Conservation (phyloP, 148 eudicot species). For the Pharnaceum exiguum region DNA sequence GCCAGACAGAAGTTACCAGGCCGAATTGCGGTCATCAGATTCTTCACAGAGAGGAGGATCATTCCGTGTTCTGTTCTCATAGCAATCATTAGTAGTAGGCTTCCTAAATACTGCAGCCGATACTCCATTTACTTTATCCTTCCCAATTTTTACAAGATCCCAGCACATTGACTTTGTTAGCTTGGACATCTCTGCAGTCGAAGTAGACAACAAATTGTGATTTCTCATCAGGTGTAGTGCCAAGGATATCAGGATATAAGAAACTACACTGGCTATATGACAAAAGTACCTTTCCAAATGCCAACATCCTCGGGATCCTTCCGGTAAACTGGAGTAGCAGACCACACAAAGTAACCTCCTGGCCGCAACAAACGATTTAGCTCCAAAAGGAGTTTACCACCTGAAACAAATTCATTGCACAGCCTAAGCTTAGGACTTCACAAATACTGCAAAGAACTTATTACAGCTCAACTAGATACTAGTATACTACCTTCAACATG, state of each 20-base stretch:
- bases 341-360: conserved; percentile 81
- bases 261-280: not conserved
- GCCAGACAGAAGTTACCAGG: conserved; percentile 37
- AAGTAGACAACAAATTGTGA: not conserved
- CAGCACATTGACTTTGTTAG: conserved; percentile 66
- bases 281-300: conserved; percentile 56
- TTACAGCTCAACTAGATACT: not conserved
- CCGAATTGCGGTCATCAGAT: conserved; percentile 50
- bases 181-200: conserved; percentile 45
- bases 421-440: not conserved
- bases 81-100: conserved; percentile 68
- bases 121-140: conserved; percentile 46
- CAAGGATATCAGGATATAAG: not conserved
- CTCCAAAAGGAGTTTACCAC: conserved; percentile 74
- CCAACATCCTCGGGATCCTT: conserved; percentile 41
- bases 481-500: conserved; percentile 57
- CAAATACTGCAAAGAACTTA: not conserved
- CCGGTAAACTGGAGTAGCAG: conserved; percentile 79
- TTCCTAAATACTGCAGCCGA: conserved; percentile 60
- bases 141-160: conserved; percentile 44
- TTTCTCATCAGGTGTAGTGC: too few relatives aligned
- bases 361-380: conserved; percentile 69
- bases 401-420: conserved; percentile 20
- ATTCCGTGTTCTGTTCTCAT: conserved; percentile 39
- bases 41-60: conserved; percentile 45